phyloP scores from a whole-genome alignment of 1,139 yeast genomes.

The Hanseniaspora uvarum region DNA sequence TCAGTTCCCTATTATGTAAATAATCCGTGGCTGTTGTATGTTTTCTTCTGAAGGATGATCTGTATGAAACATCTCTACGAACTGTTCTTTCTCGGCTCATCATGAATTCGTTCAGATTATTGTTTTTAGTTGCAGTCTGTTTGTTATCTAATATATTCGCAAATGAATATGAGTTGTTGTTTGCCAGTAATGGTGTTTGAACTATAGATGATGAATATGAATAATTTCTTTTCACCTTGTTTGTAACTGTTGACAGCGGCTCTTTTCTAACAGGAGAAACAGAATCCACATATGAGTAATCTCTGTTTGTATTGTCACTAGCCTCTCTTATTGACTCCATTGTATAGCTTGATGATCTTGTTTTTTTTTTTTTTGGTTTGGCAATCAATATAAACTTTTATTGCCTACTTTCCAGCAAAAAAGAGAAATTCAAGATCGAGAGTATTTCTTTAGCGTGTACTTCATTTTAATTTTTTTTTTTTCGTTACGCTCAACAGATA shows the following conservation, averaged over 20 bases:
- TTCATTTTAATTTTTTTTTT: not conserved
- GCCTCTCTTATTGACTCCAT: constrained; percentile 9
- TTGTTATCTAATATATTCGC: constrained; percentile 33
- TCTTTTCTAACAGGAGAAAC: not conserved
- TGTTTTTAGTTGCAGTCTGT: constrained; percentile 19
- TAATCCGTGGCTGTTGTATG: constrained; percentile 6
- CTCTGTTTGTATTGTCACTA: not conserved
- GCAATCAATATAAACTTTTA: no score
- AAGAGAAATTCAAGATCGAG: not conserved
- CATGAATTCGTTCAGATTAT: constrained; percentile 10
- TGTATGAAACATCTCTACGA: constrained; percentile 12
- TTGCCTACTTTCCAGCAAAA: no score
- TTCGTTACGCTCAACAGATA: not conserved
- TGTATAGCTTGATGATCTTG: not conserved
- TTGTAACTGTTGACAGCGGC: not conserved
- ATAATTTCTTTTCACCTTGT: constrained; percentile 8
- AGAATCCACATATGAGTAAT: constrained; percentile 1
- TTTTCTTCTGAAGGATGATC: constrained; percentile 13
- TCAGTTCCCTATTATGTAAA: constrained; percentile 2
- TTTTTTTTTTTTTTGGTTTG: not conserved
- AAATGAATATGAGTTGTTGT: constrained; percentile 25
- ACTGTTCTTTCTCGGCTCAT: constrained; percentile 16
- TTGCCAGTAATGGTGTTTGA: constrained; percentile 18
- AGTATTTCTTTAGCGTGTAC: not conserved
- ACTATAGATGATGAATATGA: constrained; percentile 12